These are phyloP conservation scores for Cunninghamia lanceolata DNA, from an alignment of 75 land plant genomes.

Conservation along the genomic window DNA sequence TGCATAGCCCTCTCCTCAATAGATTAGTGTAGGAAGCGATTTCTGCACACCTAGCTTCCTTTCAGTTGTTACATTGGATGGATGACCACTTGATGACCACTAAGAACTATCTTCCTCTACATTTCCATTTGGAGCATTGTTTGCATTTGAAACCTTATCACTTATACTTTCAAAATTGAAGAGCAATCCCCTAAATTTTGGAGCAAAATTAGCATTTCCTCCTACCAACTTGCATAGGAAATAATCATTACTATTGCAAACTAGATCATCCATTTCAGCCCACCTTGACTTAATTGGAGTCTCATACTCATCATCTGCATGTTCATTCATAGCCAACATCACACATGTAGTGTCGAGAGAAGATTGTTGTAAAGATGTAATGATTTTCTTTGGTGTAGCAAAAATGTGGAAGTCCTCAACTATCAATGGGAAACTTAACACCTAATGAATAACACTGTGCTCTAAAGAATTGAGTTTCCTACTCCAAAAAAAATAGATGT, in stretches of 20 bases:
- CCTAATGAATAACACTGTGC: conserved; percentile 13
- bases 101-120: not conserved
- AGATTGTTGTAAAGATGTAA: conserved; percentile 42
- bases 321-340: not conserved
- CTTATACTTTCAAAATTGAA: too few relatives aligned
- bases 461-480: not conserved
- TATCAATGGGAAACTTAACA: conserved; percentile 15
- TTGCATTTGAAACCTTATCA: too few relatives aligned
- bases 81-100: not conserved
- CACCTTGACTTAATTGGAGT: not conserved
- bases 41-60: too few relatives aligned
- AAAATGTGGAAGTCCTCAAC: conserved; percentile 38
- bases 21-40: too few relatives aligned
- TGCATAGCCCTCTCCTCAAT: too few relatives aligned
- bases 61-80: too few relatives aligned
- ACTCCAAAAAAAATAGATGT: not conserved
- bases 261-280: not conserved
- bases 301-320: not conserved
- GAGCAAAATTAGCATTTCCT: not conserved
- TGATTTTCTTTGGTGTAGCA: conserved; percentile 47
- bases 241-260: not conserved
- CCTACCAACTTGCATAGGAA: not conserved
- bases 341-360: not conserved
- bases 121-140: not conserved
- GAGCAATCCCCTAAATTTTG: not conserved